Evolutionary conservation across 148 eudicot species (phyloP).

Genomic region (Heliamphora exappendiculata): DNA sequence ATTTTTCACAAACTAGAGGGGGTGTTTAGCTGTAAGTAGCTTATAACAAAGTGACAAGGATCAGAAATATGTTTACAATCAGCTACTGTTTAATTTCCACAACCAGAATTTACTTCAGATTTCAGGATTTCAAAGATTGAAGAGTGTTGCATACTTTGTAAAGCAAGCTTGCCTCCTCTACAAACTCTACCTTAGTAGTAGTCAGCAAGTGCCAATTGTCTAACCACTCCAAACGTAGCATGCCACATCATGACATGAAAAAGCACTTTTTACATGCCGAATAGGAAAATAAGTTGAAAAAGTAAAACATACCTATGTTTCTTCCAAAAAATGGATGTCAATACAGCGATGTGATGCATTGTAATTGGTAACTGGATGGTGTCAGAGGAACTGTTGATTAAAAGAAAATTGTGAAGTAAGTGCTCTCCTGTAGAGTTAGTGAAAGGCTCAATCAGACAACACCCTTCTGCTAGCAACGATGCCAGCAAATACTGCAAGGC

Average conservation of each 20-base stretch:
- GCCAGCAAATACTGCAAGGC: background rate
- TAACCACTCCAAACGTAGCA: background rate
- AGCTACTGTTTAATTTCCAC: background rate
- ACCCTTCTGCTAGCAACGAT: background rate
- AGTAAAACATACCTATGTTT: background rate
- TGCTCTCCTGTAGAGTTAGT: background rate
- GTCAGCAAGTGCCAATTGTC: background rate
- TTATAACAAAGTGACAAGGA: background rate
- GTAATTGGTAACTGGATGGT: background rate
- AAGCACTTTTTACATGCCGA: background rate
- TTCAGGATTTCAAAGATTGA: background rate
- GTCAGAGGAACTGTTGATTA: background rate
- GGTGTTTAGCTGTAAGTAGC: background rate
- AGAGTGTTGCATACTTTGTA: background rate
- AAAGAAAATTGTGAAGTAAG: background rate
- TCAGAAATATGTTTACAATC: background rate
- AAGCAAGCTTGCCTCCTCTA: conserved; percentile 5
- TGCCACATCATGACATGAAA: background rate
- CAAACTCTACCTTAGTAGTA: background rate
- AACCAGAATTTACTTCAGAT: background rate
- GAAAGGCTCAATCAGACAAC: background rate
- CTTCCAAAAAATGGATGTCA: background rate
- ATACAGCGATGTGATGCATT: background rate
- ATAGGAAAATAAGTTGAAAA: background rate
- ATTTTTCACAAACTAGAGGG: background rate